These are phyloP conservation scores for Pseudopediastrum boryanum DNA, from an alignment of 139 green algal genomes.

Conservation along the genomic window DNA sequence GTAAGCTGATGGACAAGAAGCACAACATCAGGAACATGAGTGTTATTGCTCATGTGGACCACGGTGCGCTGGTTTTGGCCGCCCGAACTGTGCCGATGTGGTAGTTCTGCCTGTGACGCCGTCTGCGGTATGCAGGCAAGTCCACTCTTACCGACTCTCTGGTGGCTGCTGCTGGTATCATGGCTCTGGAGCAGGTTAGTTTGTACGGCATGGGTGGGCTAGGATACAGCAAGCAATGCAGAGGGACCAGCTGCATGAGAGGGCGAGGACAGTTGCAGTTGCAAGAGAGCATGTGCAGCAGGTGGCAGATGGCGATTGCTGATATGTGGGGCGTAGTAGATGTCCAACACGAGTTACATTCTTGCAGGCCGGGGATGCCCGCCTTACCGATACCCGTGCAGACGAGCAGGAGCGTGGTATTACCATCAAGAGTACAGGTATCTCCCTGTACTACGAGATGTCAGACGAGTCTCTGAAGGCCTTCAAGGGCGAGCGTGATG, in stretches of 20 bases:
- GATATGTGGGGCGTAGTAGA: no score
- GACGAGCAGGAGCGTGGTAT: constrained; percentile 99
- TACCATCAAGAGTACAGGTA: constrained; percentile 99
- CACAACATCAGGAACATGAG: constrained; percentile 94
- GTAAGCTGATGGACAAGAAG: constrained; percentile 75
- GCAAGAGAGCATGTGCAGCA: not conserved
- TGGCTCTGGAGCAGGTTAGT: constrained; percentile 89
- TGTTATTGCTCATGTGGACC: constrained; percentile 94
- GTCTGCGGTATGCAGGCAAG: constrained; percentile 74
- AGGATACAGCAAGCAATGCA: constrained; percentile 2
- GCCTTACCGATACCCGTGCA: constrained; percentile 94
- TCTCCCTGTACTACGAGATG: constrained; percentile 99
- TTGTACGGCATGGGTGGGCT: not conserved
- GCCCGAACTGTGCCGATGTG: not conserved
- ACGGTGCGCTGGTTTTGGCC: constrained; percentile 60
- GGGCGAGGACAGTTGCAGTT: not conserved
- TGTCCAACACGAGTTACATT: no score
- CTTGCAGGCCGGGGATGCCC: constrained; percentile 84
- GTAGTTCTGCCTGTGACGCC: not conserved
- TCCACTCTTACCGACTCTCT: constrained; percentile 97
- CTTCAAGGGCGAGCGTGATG: constrained; percentile 75
- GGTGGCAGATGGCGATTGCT: no score
- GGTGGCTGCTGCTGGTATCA: constrained; percentile 98
- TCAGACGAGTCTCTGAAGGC: constrained; percentile 72
- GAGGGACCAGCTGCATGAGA: not conserved